Base-by-base conservation (phyloP, 805 yeast species). In the Soucietia sequanensis region DNA sequence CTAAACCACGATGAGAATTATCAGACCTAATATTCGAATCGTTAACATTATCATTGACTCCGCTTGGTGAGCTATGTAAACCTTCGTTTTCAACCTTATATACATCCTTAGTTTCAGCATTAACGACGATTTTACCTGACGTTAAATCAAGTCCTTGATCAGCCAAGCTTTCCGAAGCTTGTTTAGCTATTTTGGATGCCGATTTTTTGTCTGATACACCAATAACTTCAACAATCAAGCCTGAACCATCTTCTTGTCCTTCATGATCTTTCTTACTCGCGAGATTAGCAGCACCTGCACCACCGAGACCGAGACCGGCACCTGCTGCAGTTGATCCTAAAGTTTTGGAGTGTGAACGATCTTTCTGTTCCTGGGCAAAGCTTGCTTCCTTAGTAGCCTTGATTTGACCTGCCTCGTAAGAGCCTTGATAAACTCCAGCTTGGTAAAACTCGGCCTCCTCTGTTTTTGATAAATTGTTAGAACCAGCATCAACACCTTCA, bases 91-190 rank as follows among this genome's bases (percentile, higher is more conserved):
- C 30, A 28, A 23, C 32, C 38, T 50, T 58, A 44, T 54, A 60
- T 4, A 62, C 53, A 34, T 60, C 63, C 34, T 55, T 58, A 12
- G 61, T 60, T 21, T 54, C 50, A 31, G 68, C 57, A 30, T 62
- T 56, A 31, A 63, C 49, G 8, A 60, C 60, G 25, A 62, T 42
- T 43, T 58, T 63, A 11, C 65, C 64, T n/a, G 54, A 46, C 8
- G 51, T 27, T 34, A 62, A 52, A 34, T 60, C 66, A 21, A 56
- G 60, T 14, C 67, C 67, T 39, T 56, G 50, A 6, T 46, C 48
- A 26, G 52, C 42, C 31, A 63, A 48, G 28, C 54, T 58, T 27
- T 50, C 48, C 8, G 65, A 49, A 11, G 68, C 60, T 28, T 51
- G 46, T 25, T 54, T 55, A 11, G 69, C 68, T 23, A 60, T 44